Evolutionary conservation across 2,329 filamentous ascomycete genomes (phyloP).

Genomic region (Alternaria sp.): DNA sequence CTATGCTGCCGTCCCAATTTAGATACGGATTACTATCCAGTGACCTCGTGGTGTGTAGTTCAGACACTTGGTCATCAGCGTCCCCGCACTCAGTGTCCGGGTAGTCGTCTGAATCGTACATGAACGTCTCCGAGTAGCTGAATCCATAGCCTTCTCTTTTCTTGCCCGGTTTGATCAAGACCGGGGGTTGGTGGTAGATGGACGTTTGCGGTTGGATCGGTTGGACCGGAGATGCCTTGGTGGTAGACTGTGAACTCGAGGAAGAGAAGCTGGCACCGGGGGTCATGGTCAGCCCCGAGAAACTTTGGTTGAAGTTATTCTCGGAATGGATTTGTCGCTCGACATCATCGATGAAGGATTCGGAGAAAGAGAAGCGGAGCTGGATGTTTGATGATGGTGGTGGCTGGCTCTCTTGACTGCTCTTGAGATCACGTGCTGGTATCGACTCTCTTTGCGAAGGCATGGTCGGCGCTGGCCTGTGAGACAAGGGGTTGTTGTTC

Average conservation of each 20-base stretch:
- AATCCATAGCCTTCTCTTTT: constrained; percentile 35
- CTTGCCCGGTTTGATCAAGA: constrained; percentile 21
- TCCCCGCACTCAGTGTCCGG: constrained; percentile 29
- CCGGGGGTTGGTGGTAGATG: background rate
- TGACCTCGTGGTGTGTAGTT: background rate
- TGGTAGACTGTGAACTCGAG: background rate
- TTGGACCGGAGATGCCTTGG: background rate
- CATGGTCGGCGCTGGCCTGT: background rate
- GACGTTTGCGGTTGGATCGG: background rate
- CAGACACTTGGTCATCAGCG: background rate
- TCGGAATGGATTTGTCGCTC: background rate
- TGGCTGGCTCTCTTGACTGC: background rate
- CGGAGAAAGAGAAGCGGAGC: constrained; percentile 25
- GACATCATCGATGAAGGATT: background rate
- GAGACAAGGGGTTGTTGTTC: background rate
- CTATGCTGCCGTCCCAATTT: background rate
- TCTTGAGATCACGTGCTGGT: background rate
- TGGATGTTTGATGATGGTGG: constrained; percentile 12
- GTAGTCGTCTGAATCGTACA: constrained; percentile 31
- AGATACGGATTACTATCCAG: background rate
- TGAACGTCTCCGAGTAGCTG: constrained; percentile 29
- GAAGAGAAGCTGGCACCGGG: background rate
- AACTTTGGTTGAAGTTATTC: constrained; percentile 3
- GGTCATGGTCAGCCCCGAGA: constrained; percentile 10
- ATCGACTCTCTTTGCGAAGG: background rate